A percentile compares a stretch with the other conserved stretches of the same genome.
These are phyloP conservation scores for Chalciporus piperatus DNA, from an alignment of 768 basidiomycete species.

Conservation along the genomic window DNA sequence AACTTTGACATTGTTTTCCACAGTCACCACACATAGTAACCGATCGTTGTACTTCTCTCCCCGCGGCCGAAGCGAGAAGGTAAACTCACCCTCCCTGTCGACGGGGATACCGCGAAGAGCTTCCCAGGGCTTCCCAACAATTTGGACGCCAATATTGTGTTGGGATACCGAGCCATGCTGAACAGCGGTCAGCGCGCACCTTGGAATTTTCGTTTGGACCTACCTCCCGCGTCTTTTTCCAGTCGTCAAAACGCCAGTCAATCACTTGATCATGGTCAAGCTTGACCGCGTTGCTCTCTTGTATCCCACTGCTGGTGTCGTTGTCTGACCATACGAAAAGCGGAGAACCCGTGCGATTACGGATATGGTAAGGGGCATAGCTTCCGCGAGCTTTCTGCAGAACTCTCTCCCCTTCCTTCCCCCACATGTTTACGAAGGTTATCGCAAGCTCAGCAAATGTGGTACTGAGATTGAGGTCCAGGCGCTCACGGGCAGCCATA, in stretches of 20 bases:
- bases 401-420: constrained; percentile 68
- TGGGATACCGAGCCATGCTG: constrained; percentile 54
- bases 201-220: constrained; percentile 11
- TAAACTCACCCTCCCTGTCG: constrained; percentile 89
- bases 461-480: constrained; percentile 89
- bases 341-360: constrained; percentile 86
- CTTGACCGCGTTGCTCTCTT: constrained; percentile 51
- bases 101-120: constrained; percentile 85
- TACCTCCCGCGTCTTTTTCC: constrained; percentile 92
- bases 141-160: constrained; percentile 82
- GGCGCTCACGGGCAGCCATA: constrained; percentile 72
- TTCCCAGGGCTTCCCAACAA: constrained; percentile 88
- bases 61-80: constrained; percentile 81
- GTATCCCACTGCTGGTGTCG: constrained; percentile 49
- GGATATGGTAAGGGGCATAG: constrained; percentile 91
- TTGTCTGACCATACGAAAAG: constrained; percentile 84
- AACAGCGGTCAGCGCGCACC: constrained; percentile 1
- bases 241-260: constrained; percentile 98
- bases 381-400: constrained; percentile 78
- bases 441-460: constrained; percentile 85
- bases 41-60: constrained; percentile 73
- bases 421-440: constrained; percentile 69
- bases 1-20: constrained; percentile 90
- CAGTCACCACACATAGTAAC: constrained; percentile 83
- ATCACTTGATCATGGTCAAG: constrained; percentile 72